phyloP scores from a whole-genome alignment of 2,329 filamentous ascomycete genomes.

The Nemania sp. region DNA sequence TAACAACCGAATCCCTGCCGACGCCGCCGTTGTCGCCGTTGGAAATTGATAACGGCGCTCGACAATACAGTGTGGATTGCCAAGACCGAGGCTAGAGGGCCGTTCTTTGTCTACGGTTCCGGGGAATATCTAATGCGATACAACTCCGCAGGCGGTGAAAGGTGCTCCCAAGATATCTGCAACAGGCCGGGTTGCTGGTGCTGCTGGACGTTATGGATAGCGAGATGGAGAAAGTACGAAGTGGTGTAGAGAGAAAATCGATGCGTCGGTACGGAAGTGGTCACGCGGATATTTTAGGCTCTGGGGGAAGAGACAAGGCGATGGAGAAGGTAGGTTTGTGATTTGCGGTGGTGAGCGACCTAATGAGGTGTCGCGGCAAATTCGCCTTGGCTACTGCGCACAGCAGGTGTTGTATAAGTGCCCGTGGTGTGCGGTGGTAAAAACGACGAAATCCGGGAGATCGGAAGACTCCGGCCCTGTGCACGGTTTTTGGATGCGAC shows the following conservation, averaged over 20 bases:
- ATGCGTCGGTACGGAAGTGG: conserved; percentile 1
- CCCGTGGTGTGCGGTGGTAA: too few species aligned
- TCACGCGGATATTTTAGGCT: conserved; percentile 6
- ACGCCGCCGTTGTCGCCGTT: neutral
- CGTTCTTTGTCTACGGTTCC: conserved; percentile 18
- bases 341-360: conserved; percentile 14
- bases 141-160: conserved; percentile 16
- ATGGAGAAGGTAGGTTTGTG: conserved; percentile 8
- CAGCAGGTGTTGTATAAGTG: too few species aligned
- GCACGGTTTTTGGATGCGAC: conserved; percentile 22
- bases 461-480: conserved; percentile 36
- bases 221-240: too few species aligned
- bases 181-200: too few species aligned
- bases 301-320: conserved; percentile 8
- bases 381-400: conserved; percentile 15
- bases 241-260: neutral
- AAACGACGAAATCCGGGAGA: conserved; percentile 39
- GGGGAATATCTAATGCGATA: neutral
- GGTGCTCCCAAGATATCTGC: neutral
- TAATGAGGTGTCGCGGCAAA: conserved; percentile 25
- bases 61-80: neutral
- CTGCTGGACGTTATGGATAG: too few species aligned
- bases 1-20: conserved; percentile 20
- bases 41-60: neutral
- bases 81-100: neutral